Percentiles rank a stretch among this genome's conserved stretches.
These are phyloP conservation scores for Melastoma candidum DNA, from an alignment of 441 rosid genomes.

Conservation along the genomic window DNA sequence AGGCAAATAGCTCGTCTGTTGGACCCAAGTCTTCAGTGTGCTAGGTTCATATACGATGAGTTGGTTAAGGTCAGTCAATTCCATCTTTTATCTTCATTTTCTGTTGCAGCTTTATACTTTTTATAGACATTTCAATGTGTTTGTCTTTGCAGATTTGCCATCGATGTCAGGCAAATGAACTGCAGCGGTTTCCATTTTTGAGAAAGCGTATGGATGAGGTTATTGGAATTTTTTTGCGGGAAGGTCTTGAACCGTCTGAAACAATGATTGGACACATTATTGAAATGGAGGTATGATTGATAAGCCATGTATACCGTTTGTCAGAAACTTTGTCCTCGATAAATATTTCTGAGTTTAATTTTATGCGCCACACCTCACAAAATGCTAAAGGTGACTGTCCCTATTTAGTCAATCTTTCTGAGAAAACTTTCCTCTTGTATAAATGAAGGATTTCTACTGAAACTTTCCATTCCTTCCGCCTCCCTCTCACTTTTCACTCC, in stretches of 20 bases:
- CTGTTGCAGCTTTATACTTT: neutral
- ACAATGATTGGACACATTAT: constrained; percentile 84
- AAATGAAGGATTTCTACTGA: too few species aligned
- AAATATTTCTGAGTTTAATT: too few species aligned
- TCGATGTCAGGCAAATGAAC: constrained; percentile 58
- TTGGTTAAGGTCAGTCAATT: constrained; percentile 50
- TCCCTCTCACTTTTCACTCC: too few species aligned
- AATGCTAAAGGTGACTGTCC: too few species aligned
- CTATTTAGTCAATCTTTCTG: too few species aligned
- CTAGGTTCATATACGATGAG: constrained; percentile 88
- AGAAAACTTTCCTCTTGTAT: too few species aligned
- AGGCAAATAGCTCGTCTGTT: constrained; percentile 86
- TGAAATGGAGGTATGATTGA: constrained; percentile 75
- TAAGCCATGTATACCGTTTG: too few species aligned
- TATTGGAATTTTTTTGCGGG: constrained; percentile 68
- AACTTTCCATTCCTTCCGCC: too few species aligned
- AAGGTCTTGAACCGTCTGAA: constrained; percentile 93
- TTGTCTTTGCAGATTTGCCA: constrained; percentile 69
- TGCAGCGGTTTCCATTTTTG: constrained; percentile 76
- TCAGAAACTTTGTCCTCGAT: too few species aligned
- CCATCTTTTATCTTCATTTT: neutral
- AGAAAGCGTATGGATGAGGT: constrained; percentile 93
- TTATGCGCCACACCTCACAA: too few species aligned
- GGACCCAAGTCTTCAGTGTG: constrained; percentile 95
- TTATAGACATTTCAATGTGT: constrained; percentile 7